These are phyloP conservation scores for Chondrostereum purpureum DNA, from an alignment of 1,284 basidiomycete species.

Conservation along the genomic window DNA sequence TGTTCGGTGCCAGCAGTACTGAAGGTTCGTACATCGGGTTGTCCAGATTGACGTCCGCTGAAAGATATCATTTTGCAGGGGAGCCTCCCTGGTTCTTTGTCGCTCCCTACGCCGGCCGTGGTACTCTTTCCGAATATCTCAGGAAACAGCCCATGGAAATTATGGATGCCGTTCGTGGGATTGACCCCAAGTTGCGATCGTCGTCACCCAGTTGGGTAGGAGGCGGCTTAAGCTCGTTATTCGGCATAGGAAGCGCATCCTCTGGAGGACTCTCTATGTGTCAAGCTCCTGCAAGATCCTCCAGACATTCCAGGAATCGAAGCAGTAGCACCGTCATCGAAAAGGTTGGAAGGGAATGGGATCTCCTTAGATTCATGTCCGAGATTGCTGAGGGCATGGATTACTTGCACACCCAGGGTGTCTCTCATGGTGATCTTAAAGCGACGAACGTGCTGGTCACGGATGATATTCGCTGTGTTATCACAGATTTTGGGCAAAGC, in stretches of 20 bases:
- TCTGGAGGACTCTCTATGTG: not conserved
- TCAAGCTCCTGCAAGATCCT: not conserved
- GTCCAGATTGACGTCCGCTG: no score
- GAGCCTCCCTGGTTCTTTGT: slow-evolving; percentile 67
- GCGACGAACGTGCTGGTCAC: slow-evolving; percentile 70
- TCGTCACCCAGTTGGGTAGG: not conserved
- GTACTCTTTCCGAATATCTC: slow-evolving; percentile 32
- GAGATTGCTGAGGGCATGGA: slow-evolving; percentile 75
- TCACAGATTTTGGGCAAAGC: slow-evolving; percentile 75
- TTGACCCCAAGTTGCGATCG: slow-evolving; percentile 11
- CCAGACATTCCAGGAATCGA: no score
- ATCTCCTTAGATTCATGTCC: slow-evolving; percentile 53
- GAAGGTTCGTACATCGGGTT: no score
- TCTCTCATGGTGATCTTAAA: slow-evolving; percentile 73
- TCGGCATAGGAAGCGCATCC: not conserved
- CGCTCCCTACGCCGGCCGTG: slow-evolving; percentile 51
- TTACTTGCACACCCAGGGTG: slow-evolving; percentile 58
- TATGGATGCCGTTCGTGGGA: slow-evolving; percentile 3
- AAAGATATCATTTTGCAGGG: not conserved
- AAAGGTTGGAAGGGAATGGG: slow-evolving; percentile 27
- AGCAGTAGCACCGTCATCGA: slow-evolving; percentile 11
- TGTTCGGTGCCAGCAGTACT: slow-evolving; percentile 60
- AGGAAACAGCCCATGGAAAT: slow-evolving; percentile 19
- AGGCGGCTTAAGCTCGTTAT: not conserved
- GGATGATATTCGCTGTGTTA: slow-evolving; percentile 56